Evolutionary conservation across 140 eudicot genomes (phyloP).

Genomic region (Artemisia princeps): DNA sequence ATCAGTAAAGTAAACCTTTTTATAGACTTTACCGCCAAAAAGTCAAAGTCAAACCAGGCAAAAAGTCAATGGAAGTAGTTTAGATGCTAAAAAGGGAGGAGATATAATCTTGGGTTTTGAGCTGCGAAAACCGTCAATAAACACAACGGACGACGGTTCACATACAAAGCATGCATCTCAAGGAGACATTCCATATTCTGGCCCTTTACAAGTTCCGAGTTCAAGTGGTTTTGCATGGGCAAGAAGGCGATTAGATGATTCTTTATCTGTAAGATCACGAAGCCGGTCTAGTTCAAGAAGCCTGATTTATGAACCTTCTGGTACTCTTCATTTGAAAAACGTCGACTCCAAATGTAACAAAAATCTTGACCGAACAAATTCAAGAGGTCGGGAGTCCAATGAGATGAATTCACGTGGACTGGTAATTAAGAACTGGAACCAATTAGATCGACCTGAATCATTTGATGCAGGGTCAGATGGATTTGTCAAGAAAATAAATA

Average conservation of each 20-base stretch:
- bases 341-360: constrained; percentile 38
- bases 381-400: constrained; percentile 43
- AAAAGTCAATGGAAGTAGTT: constrained; percentile 43
- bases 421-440: constrained; percentile 58
- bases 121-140: constrained; percentile 25
- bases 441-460: constrained; percentile 62
- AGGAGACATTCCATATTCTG: constrained; percentile 68
- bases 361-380: constrained; percentile 36
- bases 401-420: constrained; percentile 22
- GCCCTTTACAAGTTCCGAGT: constrained; percentile 77
- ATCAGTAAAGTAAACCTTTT: not conserved
- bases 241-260: constrained; percentile 58
- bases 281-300: constrained; percentile 87
- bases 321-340: constrained; percentile 26
- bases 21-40: constrained; percentile 53
- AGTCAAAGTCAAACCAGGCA: constrained; percentile 34
- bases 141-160: constrained; percentile 44
- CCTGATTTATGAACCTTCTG: constrained; percentile 56
- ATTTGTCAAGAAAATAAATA: constrained; percentile 42
- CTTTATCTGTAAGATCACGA: constrained; percentile 51
- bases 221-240: constrained; percentile 99
- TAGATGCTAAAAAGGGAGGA: constrained; percentile 32
- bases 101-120: constrained; percentile 42
- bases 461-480: constrained; percentile 58
- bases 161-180: constrained; percentile 73